A percentile compares a stretch with the other conserved stretches of the same genome.
Evolutionary conservation across 345 rosid genomes (phyloP).

Genomic region (Citrus glauca): DNA sequence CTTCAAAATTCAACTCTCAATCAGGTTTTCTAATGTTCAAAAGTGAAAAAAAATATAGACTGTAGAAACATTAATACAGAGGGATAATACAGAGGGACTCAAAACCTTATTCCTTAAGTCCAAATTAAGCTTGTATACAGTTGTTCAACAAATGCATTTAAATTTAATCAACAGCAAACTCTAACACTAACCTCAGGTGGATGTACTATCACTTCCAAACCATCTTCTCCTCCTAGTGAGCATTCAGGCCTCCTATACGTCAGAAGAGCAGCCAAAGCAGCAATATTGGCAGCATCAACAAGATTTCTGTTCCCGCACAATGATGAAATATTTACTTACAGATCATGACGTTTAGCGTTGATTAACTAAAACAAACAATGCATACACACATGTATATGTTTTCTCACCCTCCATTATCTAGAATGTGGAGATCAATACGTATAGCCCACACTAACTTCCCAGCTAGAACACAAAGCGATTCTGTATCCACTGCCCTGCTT

Average conservation of each 20-base stretch:
- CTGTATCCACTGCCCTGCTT: slow-evolving; percentile 93
- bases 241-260: slow-evolving; percentile 89
- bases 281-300: slow-evolving; percentile 95
- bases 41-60: neutral
- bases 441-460: slow-evolving; percentile 94
- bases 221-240: slow-evolving; percentile 77
- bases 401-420: slow-evolving; percentile 94
- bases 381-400: neutral
- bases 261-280: slow-evolving; percentile 81
- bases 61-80: neutral
- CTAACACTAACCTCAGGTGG: slow-evolving; percentile 87
- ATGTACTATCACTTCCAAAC: slow-evolving; percentile 76
- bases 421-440: slow-evolving; percentile 82
- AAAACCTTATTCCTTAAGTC: neutral
- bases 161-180: slow-evolving; percentile 5
- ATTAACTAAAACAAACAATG: neutral
- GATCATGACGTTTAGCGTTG: slow-evolving; percentile 6
- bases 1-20: neutral
- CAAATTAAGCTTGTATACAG: neutral
- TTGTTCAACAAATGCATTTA: neutral
- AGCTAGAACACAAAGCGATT: slow-evolving; percentile 86
- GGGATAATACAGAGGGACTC: neutral
- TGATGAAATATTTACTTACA: neutral
- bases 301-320: slow-evolving; percentile 55
- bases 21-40: neutral